A percentile compares a stretch with the other conserved stretches of the same genome.
These are phyloP conservation scores for Dacryopinax primogenitus DNA, from an alignment of 768 basidiomycete species.

Conservation along the genomic window DNA sequence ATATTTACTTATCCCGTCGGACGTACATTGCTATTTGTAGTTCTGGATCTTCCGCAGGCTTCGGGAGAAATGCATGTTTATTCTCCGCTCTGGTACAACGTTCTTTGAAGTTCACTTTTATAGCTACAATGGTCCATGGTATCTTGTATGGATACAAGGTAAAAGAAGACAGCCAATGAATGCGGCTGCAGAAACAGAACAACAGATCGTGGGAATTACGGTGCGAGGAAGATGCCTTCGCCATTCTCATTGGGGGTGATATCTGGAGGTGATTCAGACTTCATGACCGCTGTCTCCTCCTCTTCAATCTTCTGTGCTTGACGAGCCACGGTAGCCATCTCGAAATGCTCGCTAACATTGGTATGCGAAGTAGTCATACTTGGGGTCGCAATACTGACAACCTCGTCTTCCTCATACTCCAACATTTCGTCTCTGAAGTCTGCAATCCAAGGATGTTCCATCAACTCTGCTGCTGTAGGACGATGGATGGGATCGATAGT, in stretches of 20 bases:
- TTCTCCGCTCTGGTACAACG: not conserved
- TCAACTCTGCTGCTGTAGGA: constrained; percentile 72
- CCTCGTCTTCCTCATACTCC: constrained; percentile 46
- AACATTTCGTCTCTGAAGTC: constrained; percentile 60
- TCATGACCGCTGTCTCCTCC: constrained; percentile 47
- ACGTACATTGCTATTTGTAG: no score
- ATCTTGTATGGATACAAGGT: not conserved
- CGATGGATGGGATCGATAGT: constrained; percentile 73
- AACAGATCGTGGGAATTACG: not conserved
- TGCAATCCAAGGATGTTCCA: constrained; percentile 82
- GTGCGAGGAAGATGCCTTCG: not conserved
- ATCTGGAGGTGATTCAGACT: constrained; percentile 35
- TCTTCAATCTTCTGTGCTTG: constrained; percentile 46
- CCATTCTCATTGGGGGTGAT: not conserved
- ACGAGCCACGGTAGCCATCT: constrained; percentile 40
- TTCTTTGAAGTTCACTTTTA: not conserved
- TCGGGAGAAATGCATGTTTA: not conserved
- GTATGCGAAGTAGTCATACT: constrained; percentile 1
- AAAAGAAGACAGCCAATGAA: not conserved
- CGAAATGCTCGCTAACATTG: constrained; percentile 38
- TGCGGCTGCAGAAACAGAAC: not conserved
- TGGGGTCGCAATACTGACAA: not conserved
- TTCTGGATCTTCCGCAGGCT: not conserved
- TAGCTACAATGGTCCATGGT: not conserved
- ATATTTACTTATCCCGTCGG: no score